Evolutionary conservation across 2,329 filamentous ascomycete species (phyloP).

Genomic region (Botrytis medusae): DNA sequence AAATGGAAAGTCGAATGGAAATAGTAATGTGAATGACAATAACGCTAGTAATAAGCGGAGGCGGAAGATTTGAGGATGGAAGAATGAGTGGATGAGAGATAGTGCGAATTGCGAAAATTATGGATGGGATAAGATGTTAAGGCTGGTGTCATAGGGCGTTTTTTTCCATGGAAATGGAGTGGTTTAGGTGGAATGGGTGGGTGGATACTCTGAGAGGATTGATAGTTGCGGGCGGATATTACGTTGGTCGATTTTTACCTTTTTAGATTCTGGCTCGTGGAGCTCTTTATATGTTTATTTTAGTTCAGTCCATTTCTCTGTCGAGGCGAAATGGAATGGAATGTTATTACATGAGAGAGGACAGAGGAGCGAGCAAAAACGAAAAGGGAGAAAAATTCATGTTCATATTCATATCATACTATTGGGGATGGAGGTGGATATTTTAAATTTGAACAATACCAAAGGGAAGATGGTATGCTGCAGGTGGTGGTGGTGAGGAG

Average conservation of each 20-base stretch:
- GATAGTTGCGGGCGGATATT: neutral
- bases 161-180: neutral
- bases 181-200: conserved; percentile 4
- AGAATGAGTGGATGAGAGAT: neutral
- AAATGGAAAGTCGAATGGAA: conserved; percentile 20
- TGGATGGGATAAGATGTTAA: neutral
- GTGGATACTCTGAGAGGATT: neutral
- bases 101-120: neutral
- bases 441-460: neutral
- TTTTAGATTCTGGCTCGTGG: neutral
- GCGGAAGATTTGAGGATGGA: conserved; percentile 29
- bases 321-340: neutral
- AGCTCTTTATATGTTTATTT: neutral
- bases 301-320: neutral
- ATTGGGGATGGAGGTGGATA: neutral
- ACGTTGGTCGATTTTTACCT: neutral
- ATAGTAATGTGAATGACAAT: conserved; percentile 10
- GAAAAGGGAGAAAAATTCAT: neutral
- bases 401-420: neutral
- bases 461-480: neutral
- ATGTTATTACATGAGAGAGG: neutral
- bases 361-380: neutral
- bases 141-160: neutral
- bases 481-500: neutral
- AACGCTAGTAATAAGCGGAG: conserved; percentile 30